Evolutionary conservation across 768 basidiomycete species (phyloP).

Genomic region (Mycena latifolia): DNA sequence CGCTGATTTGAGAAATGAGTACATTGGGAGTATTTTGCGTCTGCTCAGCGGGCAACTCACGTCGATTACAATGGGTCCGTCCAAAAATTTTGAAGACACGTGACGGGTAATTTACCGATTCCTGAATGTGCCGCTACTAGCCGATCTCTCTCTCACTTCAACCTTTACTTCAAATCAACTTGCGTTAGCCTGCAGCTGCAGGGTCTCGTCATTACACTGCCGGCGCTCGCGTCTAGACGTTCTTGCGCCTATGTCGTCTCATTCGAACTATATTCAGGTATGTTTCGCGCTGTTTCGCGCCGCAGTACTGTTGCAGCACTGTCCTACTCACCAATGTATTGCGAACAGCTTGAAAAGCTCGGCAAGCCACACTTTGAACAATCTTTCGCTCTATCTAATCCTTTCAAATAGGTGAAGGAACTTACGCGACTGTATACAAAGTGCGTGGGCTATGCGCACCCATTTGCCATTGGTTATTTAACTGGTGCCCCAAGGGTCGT

Average conservation of each 20-base stretch:
- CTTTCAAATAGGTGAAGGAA: conserved; percentile 85
- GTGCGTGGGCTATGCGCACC: conserved; percentile 52
- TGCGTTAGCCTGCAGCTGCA: neutral
- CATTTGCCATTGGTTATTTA: neutral
- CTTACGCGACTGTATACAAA: conserved; percentile 98
- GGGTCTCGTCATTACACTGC: neutral
- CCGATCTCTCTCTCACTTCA: neutral
- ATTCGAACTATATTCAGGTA: conserved; percentile 70
- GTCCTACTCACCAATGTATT: neutral
- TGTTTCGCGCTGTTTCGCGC: conserved; percentile 27
- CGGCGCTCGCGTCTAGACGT: neutral
- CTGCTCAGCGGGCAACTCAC: conserved; percentile 29
- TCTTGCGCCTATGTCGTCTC: conserved; percentile 10
- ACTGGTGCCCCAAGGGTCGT: conserved; percentile 71
- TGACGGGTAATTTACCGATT: neutral
- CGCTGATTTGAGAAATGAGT: conserved; percentile 12
- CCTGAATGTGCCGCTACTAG: neutral
- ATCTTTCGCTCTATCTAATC: conserved; percentile 13
- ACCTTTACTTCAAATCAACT: neutral
- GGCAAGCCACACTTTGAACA: conserved; percentile 53
- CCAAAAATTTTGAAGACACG: conserved; percentile 24
- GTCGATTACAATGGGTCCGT: neutral
- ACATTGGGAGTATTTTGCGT: neutral
- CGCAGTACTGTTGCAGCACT: neutral
- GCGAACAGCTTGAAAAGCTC: conserved; percentile 86